Percentiles rank a stretch among this genome's conserved stretches.
Evolutionary conservation across 1,284 basidiomycete species (phyloP).

Genomic region (Microbotryum silenes-acaulis): DNA sequence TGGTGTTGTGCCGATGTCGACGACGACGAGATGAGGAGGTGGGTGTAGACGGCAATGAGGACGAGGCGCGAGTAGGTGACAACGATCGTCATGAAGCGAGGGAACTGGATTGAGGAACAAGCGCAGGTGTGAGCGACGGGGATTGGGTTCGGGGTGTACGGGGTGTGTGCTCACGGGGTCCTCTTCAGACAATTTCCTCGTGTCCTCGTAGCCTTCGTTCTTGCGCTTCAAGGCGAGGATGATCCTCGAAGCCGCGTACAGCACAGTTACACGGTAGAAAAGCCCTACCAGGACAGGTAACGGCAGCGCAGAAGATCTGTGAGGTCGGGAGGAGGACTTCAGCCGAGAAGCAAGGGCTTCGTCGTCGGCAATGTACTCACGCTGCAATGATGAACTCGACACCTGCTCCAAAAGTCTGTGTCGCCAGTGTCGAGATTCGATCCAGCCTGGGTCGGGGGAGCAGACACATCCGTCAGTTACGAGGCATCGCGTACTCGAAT

Average conservation of each 20-base stretch:
- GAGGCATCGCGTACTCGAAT: neutral
- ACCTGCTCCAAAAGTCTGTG: slow-evolving; percentile 33
- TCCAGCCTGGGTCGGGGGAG: slow-evolving; percentile 7
- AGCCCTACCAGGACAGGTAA: slow-evolving; percentile 35
- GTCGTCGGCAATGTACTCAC: slow-evolving; percentile 2
- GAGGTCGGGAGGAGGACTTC: neutral
- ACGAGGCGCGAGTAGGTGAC: slow-evolving; percentile 25
- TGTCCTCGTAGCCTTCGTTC: slow-evolving; percentile 32
- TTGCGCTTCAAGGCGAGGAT: slow-evolving; percentile 32
- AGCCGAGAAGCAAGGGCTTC: neutral
- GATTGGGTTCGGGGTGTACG: neutral
- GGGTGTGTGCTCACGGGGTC: slow-evolving; percentile 17
- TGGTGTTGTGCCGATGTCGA: slow-evolving; percentile 11
- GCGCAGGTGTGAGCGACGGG: neutral
- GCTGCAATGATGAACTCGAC: slow-evolving; percentile 35
- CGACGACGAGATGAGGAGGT: slow-evolving; percentile 30
- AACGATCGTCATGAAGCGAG: slow-evolving; percentile 28
- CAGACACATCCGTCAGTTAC: neutral
- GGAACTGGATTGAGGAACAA: slow-evolving; percentile 1
- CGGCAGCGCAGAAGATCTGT: slow-evolving; percentile 35
- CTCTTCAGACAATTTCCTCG: slow-evolving; percentile 26
- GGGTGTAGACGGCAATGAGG: slow-evolving; percentile 35
- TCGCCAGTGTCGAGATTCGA: slow-evolving; percentile 16
- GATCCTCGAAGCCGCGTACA: slow-evolving; percentile 34
- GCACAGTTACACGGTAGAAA: slow-evolving; percentile 34